Conservation (phyloP, 2,329 filamentous ascomycete species). For the Aspergillus fijiensis region DNA sequence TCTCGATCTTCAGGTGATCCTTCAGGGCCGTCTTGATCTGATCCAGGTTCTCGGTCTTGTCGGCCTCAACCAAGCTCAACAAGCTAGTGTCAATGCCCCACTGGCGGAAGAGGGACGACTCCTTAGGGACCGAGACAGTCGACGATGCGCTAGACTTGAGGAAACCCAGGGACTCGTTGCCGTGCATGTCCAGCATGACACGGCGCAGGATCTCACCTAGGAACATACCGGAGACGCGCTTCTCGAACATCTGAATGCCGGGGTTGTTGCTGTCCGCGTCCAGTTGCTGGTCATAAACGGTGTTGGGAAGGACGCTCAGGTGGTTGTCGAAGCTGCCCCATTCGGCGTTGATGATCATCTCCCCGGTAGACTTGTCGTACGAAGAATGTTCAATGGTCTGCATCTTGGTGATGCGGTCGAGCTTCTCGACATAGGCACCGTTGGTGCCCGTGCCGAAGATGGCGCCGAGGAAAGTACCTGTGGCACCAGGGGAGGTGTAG, state of each 20-base stretch:
- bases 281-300: conserved; percentile 74
- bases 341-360: conserved; percentile 98
- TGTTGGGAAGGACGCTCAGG: conserved; percentile 82
- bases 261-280: conserved; percentile 84
- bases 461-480: conserved; percentile 82
- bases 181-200: conserved; percentile 69
- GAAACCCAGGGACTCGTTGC: conserved; percentile 64
- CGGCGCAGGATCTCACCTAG: conserved; percentile 88
- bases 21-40: conserved; percentile 76
- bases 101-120: conserved; percentile 68
- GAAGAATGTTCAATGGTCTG: conserved; percentile 52
- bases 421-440: conserved; percentile 93
- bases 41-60: conserved; percentile 69
- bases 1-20: conserved; percentile 71
- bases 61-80: conserved; percentile 81
- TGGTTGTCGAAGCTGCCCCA: conserved; percentile 98
- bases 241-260: conserved; percentile 98
- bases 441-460: conserved; percentile 99
- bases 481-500: conserved; percentile 87
- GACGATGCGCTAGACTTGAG: conserved; percentile 68
- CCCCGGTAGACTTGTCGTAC: conserved; percentile 76
- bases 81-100: conserved; percentile 93
- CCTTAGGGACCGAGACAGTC: conserved; percentile 60
- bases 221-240: conserved; percentile 98
- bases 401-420: conserved; percentile 79